A percentile compares a stretch with the other conserved stretches of the same genome.
These are phyloP conservation scores for Phytophthora lateralis DNA, from an alignment of 352 stramenopile genomes.

Conservation along the genomic window DNA sequence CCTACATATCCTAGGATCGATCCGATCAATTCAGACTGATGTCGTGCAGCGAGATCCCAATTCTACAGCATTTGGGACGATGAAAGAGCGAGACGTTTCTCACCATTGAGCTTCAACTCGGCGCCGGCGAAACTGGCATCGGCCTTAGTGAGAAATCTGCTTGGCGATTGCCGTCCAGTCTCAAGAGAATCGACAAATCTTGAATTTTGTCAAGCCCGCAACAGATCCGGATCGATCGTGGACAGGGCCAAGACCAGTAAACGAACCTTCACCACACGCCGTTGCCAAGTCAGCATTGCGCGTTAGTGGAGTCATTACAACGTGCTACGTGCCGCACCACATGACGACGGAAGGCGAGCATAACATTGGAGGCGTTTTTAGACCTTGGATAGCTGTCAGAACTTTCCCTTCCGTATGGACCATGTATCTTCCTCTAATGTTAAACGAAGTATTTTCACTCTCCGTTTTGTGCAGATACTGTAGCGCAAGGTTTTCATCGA, in stretches of 20 bases:
- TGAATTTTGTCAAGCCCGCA: not conserved
- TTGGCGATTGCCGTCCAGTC: not conserved
- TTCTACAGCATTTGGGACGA: not conserved
- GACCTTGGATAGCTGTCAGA: too few relatives aligned
- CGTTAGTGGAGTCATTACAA: not conserved
- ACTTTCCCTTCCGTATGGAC: not conserved
- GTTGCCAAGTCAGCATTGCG: not conserved
- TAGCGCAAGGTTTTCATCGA: too few relatives aligned
- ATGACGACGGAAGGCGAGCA: not conserved
- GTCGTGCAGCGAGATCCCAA: conserved; percentile 17
- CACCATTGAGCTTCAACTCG: not conserved
- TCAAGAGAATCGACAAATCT: not conserved
- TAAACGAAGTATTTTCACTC: not conserved
- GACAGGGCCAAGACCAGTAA: not conserved
- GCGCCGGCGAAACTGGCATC: not conserved
- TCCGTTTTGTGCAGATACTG: not conserved
- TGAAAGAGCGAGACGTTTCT: not conserved
- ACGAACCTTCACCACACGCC: not conserved
- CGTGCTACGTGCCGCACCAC: not conserved
- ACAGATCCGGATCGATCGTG: conserved; percentile 2
- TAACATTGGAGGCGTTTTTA: not conserved
- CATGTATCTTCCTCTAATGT: not conserved
- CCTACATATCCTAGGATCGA: not conserved
- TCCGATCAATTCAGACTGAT: not conserved
- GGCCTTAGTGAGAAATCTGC: conserved; percentile 12